Percentiles rank a stretch among this genome's conserved stretches.
Conservation (phyloP, 2,329 filamentous ascomycete genomes). For the Apiospora phragmitis region DNA sequence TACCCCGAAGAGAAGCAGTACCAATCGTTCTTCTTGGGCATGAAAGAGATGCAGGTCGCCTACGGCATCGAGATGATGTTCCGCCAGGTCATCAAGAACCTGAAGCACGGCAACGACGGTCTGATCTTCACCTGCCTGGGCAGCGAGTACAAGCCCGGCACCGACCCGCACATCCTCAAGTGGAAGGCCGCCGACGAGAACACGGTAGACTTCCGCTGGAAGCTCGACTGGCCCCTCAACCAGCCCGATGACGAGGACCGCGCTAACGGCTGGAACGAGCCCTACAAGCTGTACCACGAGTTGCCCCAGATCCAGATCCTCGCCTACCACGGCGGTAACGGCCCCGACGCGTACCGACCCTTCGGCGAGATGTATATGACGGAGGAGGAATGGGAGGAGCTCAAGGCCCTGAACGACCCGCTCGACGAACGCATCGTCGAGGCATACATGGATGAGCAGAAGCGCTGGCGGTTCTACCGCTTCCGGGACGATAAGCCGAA, state of each 20-base stretch:
- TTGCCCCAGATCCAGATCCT: conserved; percentile 73
- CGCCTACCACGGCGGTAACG: conserved; percentile 63
- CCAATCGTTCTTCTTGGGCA: conserved; percentile 78
- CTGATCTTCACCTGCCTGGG: conserved; percentile 96
- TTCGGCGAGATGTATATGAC: conserved; percentile 71
- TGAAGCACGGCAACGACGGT: conserved; percentile 93
- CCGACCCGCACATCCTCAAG: conserved; percentile 91
- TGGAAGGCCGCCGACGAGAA: conserved; percentile 98
- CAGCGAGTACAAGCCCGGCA: conserved; percentile 84
- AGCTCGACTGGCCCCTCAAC: conserved; percentile 72
- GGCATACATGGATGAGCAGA: conserved; percentile 75
- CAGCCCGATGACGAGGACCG: conserved; percentile 68
- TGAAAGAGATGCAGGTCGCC: conserved; percentile 86
- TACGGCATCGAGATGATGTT: conserved; percentile 96
- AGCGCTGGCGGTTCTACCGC: conserved; percentile 81
- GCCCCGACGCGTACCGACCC: conserved; percentile 55
- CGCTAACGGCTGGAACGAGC: conserved; percentile 62
- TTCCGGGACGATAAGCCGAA: conserved; percentile 92
- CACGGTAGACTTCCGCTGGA: conserved; percentile 87
- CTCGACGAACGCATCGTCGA: conserved; percentile 89
- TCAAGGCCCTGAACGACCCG: conserved; percentile 73
- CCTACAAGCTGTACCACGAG: conserved; percentile 77
- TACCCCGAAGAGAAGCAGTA: conserved; percentile 70
- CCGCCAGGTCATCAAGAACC: conserved; percentile 74
- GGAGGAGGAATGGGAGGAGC: conserved; percentile 76